phyloP scores from a whole-genome alignment of 257 asterid species.

The Fraxinus pennsylvanica region DNA sequence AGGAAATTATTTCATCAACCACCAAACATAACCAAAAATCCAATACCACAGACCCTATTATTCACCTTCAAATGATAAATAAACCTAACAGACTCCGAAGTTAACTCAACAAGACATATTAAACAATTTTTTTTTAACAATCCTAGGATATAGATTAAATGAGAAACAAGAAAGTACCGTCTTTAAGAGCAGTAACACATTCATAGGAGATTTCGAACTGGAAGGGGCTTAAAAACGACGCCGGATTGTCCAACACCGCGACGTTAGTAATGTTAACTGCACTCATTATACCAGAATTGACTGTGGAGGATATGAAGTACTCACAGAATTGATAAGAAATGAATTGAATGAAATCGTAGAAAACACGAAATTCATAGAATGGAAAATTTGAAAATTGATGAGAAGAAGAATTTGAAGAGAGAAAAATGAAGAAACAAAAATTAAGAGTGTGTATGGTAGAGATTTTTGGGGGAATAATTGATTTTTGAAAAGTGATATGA shows the following conservation, averaged over 20 bases:
- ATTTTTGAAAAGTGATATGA: too few species aligned
- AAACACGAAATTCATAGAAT: slow-evolving; percentile 32
- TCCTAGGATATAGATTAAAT: not conserved
- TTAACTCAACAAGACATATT: not conserved
- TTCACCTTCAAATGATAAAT: not conserved
- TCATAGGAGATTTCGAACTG: slow-evolving; percentile 98
- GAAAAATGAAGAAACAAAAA: slow-evolving; percentile 11
- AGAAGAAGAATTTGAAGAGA: not conserved
- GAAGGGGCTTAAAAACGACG: slow-evolving; percentile 77
- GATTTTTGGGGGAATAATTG: too few species aligned
- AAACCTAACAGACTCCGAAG: slow-evolving; percentile 18
- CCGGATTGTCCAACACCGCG: slow-evolving; percentile 91
- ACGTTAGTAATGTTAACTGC: slow-evolving; percentile 92
- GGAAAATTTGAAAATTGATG: not conserved
- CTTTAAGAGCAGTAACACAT: slow-evolving; percentile 81
- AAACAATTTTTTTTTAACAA: not conserved
- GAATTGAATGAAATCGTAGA: slow-evolving; percentile 6
- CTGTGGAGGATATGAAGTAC: not conserved
- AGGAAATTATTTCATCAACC: slow-evolving; percentile 7
- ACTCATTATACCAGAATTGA: slow-evolving; percentile 54
- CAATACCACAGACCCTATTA: not conserved
- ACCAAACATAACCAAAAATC: not conserved
- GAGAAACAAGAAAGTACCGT: slow-evolving; percentile 47
- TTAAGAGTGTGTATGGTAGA: not conserved
- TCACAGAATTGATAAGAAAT: slow-evolving; percentile 21